Evolutionary conservation across 192 early-diverging fungal genomes (phyloP).

Genomic region (Gaertneriomyces sp.): DNA sequence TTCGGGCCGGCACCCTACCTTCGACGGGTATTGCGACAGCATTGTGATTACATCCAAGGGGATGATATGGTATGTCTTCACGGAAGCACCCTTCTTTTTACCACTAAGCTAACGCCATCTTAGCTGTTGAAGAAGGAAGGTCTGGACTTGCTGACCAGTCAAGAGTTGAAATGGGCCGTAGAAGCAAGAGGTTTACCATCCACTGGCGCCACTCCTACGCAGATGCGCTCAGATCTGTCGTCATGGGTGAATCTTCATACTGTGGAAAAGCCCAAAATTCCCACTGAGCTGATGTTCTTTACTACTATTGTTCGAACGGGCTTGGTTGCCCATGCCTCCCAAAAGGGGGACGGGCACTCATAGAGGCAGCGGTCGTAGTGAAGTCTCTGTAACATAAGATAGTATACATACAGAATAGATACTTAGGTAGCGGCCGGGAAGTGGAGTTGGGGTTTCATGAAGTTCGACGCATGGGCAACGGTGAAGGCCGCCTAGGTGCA

Average conservation of each 20-base stretch:
- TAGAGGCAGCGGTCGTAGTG: too few species aligned
- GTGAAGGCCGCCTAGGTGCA: too few species aligned
- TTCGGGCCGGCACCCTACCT: constrained; percentile 21
- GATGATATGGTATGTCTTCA: constrained; percentile 16
- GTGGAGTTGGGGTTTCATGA: too few species aligned
- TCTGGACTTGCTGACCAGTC: constrained; percentile 5
- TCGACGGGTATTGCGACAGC: constrained; percentile 18
- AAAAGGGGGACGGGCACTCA: too few species aligned
- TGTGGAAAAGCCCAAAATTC: constrained; percentile 7
- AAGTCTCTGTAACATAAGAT: too few species aligned
- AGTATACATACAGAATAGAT: too few species aligned
- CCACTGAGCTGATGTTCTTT: constrained; percentile 9
- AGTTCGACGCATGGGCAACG: too few species aligned
- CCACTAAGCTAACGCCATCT: background rate
- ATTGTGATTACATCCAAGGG: constrained; percentile 21
- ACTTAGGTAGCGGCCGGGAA: too few species aligned
- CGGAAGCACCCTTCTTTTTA: background rate
- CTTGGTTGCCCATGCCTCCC: too few species aligned
- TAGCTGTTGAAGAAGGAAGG: constrained; percentile 20
- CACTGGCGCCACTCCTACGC: background rate
- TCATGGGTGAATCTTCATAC: constrained; percentile 9
- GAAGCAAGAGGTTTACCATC: constrained; percentile 24
- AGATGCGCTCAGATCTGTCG: constrained; percentile 13
- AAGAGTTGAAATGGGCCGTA: constrained; percentile 15
- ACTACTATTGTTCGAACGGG: constrained; percentile 8